Percentiles rank a stretch among this genome's conserved stretches.
These are phyloP conservation scores for Conoideocrella luteorostrata DNA, from an alignment of 2,329 filamentous ascomycete species.

Conservation along the genomic window DNA sequence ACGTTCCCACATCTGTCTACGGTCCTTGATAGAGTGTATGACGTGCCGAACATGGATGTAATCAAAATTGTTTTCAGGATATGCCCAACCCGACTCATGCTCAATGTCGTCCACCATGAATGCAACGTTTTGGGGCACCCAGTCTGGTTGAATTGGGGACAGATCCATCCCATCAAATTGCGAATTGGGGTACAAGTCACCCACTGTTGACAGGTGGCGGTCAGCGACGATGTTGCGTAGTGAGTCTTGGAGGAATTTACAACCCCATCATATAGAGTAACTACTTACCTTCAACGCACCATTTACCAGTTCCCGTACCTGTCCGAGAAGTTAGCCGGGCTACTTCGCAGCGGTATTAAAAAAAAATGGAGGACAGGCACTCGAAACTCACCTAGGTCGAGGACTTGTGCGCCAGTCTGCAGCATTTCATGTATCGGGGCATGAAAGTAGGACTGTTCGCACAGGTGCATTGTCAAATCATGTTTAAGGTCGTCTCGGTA, in stretches of 20 bases:
- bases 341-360: background rate
- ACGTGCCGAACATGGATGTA: constrained; percentile 44
- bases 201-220: constrained; percentile 27
- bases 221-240: background rate
- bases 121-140: constrained; percentile 43
- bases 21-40: constrained; percentile 38
- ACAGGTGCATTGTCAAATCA: constrained; percentile 31
- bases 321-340: constrained; percentile 4
- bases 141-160: constrained; percentile 46
- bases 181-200: constrained; percentile 37
- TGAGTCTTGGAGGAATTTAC: background rate
- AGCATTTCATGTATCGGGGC: constrained; percentile 35
- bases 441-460: constrained; percentile 34
- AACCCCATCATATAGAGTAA: background rate
- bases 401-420: constrained; percentile 33
- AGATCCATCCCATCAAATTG: constrained; percentile 43
- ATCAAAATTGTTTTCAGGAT: constrained; percentile 39
- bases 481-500: constrained; percentile 36
- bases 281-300: constrained; percentile 43
- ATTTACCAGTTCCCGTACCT: constrained; percentile 47
- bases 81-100: constrained; percentile 42
- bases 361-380: constrained; percentile 7
- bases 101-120: constrained; percentile 49
- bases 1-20: constrained; percentile 32
- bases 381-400: constrained; percentile 38